phyloP scores from a whole-genome alignment of 2,329 filamentous ascomycete species.

The Epichloe sibirici region DNA sequence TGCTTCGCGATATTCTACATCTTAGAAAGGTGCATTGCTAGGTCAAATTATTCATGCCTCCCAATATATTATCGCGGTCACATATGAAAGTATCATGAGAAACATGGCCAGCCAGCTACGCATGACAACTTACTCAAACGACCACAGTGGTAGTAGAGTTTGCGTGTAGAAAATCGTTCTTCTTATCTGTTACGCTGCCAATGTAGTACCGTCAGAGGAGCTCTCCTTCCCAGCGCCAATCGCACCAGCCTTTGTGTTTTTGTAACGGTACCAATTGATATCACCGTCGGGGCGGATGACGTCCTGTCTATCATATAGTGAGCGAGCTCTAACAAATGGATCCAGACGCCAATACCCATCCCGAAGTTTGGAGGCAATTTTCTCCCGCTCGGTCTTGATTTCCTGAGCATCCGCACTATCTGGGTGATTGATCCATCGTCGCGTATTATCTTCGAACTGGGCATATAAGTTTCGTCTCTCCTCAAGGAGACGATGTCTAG shows the following conservation, averaged over 20 bases:
- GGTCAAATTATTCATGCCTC: too few species aligned
- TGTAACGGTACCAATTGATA: conserved; percentile 53
- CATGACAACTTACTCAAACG: not conserved
- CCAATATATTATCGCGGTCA: too few species aligned
- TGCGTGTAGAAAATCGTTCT: not conserved
- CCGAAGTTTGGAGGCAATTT: conserved; percentile 50
- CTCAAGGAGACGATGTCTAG: conserved; percentile 49
- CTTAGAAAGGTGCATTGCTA: too few species aligned
- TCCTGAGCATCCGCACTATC: conserved; percentile 31
- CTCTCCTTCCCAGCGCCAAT: not conserved
- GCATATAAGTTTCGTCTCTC: conserved; percentile 54
- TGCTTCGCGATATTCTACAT: too few species aligned
- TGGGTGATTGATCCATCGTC: conserved; percentile 54
- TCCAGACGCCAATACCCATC: conserved; percentile 83
- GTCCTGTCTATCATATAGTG: conserved; percentile 73
- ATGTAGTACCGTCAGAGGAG: not conserved
- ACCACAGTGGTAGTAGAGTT: not conserved
- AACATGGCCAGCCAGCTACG: not conserved
- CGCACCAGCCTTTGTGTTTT: not conserved
- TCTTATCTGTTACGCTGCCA: conserved; percentile 21
- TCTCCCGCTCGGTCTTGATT: conserved; percentile 44
- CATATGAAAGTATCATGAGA: not conserved
- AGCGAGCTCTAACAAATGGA: conserved; percentile 70
- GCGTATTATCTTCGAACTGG: conserved; percentile 62
- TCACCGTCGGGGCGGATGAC: conserved; percentile 55